Evolutionary conservation across 768 basidiomycete species (phyloP), one percentile per base, ranked within the genome.

Genomic region (Macrolepiota albuminosa): DNA sequence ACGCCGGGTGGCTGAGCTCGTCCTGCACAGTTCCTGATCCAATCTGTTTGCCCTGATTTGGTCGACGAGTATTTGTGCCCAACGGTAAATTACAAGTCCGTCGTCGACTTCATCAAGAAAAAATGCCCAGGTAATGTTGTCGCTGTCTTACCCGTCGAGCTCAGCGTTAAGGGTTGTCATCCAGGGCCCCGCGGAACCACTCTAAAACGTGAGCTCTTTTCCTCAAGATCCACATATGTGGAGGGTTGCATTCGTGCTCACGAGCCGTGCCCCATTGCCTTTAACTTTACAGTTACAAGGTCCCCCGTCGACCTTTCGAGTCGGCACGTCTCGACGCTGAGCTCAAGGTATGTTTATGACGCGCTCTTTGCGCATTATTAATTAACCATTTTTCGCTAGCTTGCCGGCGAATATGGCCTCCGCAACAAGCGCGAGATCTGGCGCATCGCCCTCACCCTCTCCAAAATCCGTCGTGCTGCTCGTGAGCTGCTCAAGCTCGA

Each of bases 381-480:
- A 55, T 24, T 37, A 55, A 54, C 54, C 42, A 26, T 26, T 29
- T 40, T 46, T 16, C 56, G 16, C n/a, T 69, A 97, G 96, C 95
- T 98, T 77, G 96, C 95, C 56, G 96, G 97, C 78, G 97, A 99
- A 81, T 98, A 95, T 83, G 97, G 97, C 76, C 93, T 98, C 74
- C 92, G 95, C 77, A 98, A 98, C 91, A 99, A 99, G 85, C 91
- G 96, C 75, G 97, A 99, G 81, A 97, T 98, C 82, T 99, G 96
- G 97, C 93, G 97, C 72, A 98, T 99, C 76, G 87, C 93, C 75
- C 89, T 99, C 71, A 88, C 87, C 75, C 89, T 99, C 57, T 99
- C 97, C 71, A 98, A 99, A 85, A 99, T 99, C 74, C 96, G 97
- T 83, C 95, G 97, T 89, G 97, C 97, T 64, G 97, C 97, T 66